Base-by-base conservation (phyloP, 768 basidiomycete species). In the Candolleomyces eurysporus region DNA sequence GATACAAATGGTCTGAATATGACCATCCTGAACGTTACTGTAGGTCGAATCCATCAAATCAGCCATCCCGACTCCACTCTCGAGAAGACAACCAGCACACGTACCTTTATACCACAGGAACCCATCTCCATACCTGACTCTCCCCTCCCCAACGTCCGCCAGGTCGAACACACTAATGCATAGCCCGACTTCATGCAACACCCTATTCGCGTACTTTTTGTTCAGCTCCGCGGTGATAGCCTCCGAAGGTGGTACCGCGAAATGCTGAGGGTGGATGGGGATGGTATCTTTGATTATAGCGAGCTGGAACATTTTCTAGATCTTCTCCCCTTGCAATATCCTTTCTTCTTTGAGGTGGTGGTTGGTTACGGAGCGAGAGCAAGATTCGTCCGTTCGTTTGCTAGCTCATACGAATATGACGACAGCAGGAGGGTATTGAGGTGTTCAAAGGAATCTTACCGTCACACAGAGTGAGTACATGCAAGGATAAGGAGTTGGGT, bases 201-300 rank as follows among this genome's bases (percentile, higher is more conserved):
- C 86, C 58, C 90, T 84, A 72, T 98, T 98, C 5, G 96, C 91
- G 65, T 96, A 98, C 75, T 97, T 97, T 72, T 92, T 92, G 80
- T 98, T 96, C 65, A 98, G 79, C 68, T 94, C 92, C 62, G 89
- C 84, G 31, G 83, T 88, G 66, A 98, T 83, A 0, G 94, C 92
- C 51, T 90, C 85, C 52, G 91, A 89, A 45, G 86, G 82, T 1
- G 91, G 88, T 0, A 86, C 77, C 6, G 86, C 89, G 68, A 97
- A 98, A 66, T 93, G 85, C n/a, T 84, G 81, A 8, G 96, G 93
- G 54, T 90, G 87, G 19, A 99, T 80, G 2, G 92, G 85, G 42
- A 98, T 84, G 1, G 92, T 96, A 75, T 99, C 96, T 94, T 96
- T 60, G 59, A 60, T 60, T 7, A 60, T 45, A 4, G 57, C 19